phyloP scores from a whole-genome alignment of 345 rosid species.

The Xanthoceras sorbifolium region DNA sequence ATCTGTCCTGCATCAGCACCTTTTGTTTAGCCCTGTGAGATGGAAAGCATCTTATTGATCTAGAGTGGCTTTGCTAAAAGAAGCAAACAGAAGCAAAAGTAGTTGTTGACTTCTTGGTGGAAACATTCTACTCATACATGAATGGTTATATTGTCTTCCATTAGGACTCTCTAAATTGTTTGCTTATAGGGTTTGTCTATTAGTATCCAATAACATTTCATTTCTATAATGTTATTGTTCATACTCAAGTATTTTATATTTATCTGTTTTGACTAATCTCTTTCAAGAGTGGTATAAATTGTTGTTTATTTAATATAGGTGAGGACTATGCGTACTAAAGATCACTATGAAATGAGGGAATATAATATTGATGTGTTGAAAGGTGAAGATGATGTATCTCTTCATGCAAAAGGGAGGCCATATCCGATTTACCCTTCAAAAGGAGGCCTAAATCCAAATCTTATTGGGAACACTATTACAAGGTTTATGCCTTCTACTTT shows the following conservation, averaged over 20 bases:
- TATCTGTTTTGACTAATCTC: constrained; percentile 14
- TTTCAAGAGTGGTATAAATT: constrained; percentile 7
- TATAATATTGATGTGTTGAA: constrained; percentile 75
- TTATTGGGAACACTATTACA: constrained; percentile 64
- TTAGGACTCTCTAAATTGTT: too few species aligned
- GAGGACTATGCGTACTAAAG: constrained; percentile 46
- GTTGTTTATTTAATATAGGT: constrained; percentile 44
- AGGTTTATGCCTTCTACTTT: constrained; percentile 45
- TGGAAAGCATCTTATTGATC: too few species aligned
- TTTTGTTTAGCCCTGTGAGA: too few species aligned
- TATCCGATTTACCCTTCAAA: constrained; percentile 95
- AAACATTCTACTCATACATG: too few species aligned
- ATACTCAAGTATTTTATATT: background rate
- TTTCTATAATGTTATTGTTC: constrained; percentile 10
- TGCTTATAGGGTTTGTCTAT: too few species aligned
- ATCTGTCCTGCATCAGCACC: too few species aligned
- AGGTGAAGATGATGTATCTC: constrained; percentile 64
- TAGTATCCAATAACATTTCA: background rate
- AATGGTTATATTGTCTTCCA: too few species aligned
- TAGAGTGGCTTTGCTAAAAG: too few species aligned
- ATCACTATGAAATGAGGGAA: constrained; percentile 93
- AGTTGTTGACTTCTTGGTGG: too few species aligned
- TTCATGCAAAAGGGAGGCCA: constrained; percentile 58
- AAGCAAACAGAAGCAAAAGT: too few species aligned
- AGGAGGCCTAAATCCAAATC: constrained; percentile 73